Conservation (phyloP, 2,329 filamentous ascomycete species). For the Pseudocercospora vitis region DNA sequence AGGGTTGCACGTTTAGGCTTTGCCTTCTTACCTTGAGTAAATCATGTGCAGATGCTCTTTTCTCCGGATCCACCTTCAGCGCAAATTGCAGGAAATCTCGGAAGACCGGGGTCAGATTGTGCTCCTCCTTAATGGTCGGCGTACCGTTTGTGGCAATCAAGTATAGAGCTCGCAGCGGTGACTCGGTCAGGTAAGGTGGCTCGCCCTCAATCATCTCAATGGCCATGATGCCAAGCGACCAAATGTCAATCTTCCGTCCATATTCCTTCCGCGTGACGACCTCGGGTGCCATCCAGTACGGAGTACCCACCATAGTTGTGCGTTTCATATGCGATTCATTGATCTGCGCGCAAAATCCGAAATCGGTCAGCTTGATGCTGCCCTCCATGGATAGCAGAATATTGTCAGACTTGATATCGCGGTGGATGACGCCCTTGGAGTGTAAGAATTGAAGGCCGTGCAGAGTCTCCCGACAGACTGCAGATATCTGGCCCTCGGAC, state of each 20-base stretch:
- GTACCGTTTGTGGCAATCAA: conserved; percentile 97
- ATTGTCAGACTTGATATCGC: conserved; percentile 99
- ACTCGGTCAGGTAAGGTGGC: conserved; percentile 93
- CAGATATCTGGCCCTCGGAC: conserved; percentile 95
- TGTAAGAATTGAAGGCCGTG: conserved; percentile 92
- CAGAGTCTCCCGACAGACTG: conserved; percentile 89
- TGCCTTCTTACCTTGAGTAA: conserved; percentile 71
- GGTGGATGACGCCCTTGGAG: conserved; percentile 96
- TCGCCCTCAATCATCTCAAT: conserved; percentile 99
- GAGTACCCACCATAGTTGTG: conserved; percentile 97
- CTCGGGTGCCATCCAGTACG: conserved; percentile 99
- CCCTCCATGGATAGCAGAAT: conserved; percentile 91
- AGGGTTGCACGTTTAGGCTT: not conserved
- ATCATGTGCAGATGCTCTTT: conserved; percentile 92
- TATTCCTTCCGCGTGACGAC: conserved; percentile 98
- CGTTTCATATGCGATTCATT: conserved; percentile 96
- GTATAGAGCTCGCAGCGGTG: conserved; percentile 87
- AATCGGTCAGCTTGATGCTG: conserved; percentile 97
- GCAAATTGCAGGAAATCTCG: conserved; percentile 90
- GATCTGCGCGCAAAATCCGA: conserved; percentile 97
- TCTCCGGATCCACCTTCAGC: conserved; percentile 94
- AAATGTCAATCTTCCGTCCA: conserved; percentile 96
- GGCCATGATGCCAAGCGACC: conserved; percentile 98
- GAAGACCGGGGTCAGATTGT: conserved; percentile 77
- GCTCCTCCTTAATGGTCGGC: conserved; percentile 89